phyloP scores from a whole-genome alignment of 2,329 filamentous ascomycete genomes.

The Chrysoporthe deuterocubensis region DNA sequence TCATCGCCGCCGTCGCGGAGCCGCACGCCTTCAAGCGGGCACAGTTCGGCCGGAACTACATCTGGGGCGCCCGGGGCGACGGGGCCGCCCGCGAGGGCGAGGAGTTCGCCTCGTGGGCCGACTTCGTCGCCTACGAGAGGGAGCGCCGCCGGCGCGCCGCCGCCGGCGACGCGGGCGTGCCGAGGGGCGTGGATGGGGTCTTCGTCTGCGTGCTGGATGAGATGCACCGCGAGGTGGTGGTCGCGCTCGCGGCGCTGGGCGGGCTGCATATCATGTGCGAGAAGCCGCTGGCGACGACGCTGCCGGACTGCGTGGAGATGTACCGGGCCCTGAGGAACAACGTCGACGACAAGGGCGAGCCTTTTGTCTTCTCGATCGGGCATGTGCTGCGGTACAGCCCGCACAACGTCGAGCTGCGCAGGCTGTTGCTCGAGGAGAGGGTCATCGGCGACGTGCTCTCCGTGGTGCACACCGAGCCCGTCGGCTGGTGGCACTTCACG shows the following conservation, averaged over 20 bases:
- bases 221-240: conserved; percentile 81
- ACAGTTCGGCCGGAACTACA: conserved; percentile 70
- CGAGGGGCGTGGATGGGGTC: conserved; percentile 62
- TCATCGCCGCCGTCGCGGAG: conserved; percentile 80
- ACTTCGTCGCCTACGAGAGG: conserved; percentile 76
- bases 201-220: conserved; percentile 80
- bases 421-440: conserved; percentile 73
- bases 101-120: conserved; percentile 73
- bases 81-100: conserved; percentile 60
- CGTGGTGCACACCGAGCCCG: conserved; percentile 89
- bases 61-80: conserved; percentile 60
- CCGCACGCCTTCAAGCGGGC: conserved; percentile 77
- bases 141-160: conserved; percentile 59
- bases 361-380: conserved; percentile 80
- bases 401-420: conserved; percentile 84
- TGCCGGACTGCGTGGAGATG: conserved; percentile 79
- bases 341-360: conserved; percentile 35
- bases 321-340: conserved; percentile 58
- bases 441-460: conserved; percentile 85
- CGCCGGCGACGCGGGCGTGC: conserved; percentile 51
- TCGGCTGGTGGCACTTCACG: conserved; percentile 95
- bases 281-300: conserved; percentile 84
- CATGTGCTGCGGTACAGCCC: conserved; percentile 94
- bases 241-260: conserved; percentile 70
- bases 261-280: conserved; percentile 87